phyloP scores from a whole-genome alignment of 2,329 filamentous ascomycete genomes.

The Magnaporthiopsis incrustans region DNA sequence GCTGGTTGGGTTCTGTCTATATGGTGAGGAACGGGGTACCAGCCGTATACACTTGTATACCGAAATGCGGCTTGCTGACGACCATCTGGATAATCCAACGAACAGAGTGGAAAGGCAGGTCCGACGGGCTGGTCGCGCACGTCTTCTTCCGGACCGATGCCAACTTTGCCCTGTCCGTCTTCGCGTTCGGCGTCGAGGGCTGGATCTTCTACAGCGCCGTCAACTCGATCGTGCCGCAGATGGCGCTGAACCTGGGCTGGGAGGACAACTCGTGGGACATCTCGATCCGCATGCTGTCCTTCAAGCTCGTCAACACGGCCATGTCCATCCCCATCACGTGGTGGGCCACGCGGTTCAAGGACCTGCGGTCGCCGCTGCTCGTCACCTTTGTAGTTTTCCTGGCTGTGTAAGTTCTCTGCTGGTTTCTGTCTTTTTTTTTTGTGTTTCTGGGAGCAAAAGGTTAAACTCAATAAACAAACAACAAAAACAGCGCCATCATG shows the following conservation, averaged over 20 bases:
- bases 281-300: conserved; percentile 38
- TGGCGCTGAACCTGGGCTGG: conserved; percentile 40
- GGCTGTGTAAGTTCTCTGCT: conserved; percentile 27
- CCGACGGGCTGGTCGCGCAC: conserved; percentile 46
- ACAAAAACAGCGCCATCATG: conserved; percentile 29
- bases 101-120: conserved; percentile 45
- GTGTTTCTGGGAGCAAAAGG: too few species aligned
- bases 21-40: conserved; percentile 13
- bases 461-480: background rate
- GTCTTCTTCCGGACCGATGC: conserved; percentile 43
- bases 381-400: conserved; percentile 39
- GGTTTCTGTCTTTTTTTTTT: too few species aligned
- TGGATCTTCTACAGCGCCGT: conserved; percentile 51
- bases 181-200: conserved; percentile 49
- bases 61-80: background rate
- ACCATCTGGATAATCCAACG: too few species aligned
- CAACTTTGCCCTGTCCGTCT: conserved; percentile 46
- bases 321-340: conserved; percentile 32
- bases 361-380: conserved; percentile 37
- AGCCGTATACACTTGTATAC: too few species aligned
- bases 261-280: conserved; percentile 37
- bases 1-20: conserved; percentile 30
- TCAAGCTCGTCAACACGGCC: conserved; percentile 29
- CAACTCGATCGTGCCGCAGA: conserved; percentile 40
- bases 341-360: conserved; percentile 40